Evolutionary conservation across 371 early-diverging fungal species (phyloP).

Genomic region (Circinella minor): DNA sequence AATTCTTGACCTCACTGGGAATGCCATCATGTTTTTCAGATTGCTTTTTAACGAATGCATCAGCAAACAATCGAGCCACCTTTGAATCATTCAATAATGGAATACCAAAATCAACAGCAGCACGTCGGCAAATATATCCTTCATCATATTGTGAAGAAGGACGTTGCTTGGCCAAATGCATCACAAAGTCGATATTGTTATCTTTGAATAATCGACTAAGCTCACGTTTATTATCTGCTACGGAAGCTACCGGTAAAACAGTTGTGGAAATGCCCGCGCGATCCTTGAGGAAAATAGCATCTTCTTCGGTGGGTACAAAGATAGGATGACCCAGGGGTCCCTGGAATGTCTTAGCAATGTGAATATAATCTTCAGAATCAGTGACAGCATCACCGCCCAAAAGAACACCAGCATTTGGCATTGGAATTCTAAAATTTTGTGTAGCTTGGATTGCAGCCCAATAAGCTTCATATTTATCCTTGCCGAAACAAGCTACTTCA

Average conservation of each 20-base stretch:
- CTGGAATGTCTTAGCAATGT: conserved; percentile 67
- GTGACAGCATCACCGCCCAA: conserved; percentile 77
- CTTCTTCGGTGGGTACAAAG: conserved; percentile 67
- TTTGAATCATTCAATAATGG: conserved; percentile 86
- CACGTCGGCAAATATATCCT: conserved; percentile 82
- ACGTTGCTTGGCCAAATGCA: conserved; percentile 77
- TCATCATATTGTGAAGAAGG: conserved; percentile 63
- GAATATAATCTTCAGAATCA: conserved; percentile 65
- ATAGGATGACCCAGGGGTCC: conserved; percentile 70
- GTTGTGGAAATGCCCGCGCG: conserved; percentile 44
- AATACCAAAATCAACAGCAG: conserved; percentile 88
- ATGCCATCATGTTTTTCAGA: conserved; percentile 32
- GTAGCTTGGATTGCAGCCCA: conserved; percentile 79
- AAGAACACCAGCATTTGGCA: conserved; percentile 68
- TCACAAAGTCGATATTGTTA: conserved; percentile 75
- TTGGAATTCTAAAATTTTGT: conserved; percentile 82
- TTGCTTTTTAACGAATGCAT: conserved; percentile 64
- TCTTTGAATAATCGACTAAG: conserved; percentile 62
- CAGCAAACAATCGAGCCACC: conserved; percentile 78
- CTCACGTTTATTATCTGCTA: conserved; percentile 53
- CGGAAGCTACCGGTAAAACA: conserved; percentile 54
- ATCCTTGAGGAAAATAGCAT: conserved; percentile 50
- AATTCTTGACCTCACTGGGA: conserved; percentile 67
- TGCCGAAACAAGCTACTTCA: conserved; percentile 96
- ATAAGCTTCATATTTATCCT: conserved; percentile 86